Evolutionary conservation across 495 filamentous ascomycete genomes (phyloP).

Genomic region (Penicillium coprophilum): DNA sequence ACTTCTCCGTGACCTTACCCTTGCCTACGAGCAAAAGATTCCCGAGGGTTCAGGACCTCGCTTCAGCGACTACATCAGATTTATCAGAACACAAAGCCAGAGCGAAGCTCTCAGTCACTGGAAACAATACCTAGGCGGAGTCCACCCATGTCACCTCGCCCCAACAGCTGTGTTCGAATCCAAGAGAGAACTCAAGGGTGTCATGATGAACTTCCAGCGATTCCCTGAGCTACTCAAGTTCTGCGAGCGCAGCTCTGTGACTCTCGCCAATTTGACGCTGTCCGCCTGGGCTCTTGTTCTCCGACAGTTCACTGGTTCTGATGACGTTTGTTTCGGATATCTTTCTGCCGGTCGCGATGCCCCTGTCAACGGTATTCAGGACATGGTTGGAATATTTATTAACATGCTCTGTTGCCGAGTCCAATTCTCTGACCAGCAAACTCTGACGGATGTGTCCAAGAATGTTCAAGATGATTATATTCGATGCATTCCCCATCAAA

Average conservation of each 20-base stretch:
- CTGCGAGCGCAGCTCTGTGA: slow-evolving; percentile 49
- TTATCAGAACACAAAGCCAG: slow-evolving; percentile 38
- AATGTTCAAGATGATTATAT: slow-evolving; percentile 52
- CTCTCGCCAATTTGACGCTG: slow-evolving; percentile 52
- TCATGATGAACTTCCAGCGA: slow-evolving; percentile 36
- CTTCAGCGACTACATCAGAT: slow-evolving; percentile 58
- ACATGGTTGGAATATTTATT: slow-evolving; percentile 56
- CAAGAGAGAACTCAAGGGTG: slow-evolving; percentile 30
- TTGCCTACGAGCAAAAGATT: slow-evolving; percentile 46
- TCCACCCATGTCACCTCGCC: slow-evolving; percentile 29
- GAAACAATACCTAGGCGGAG: slow-evolving; percentile 38
- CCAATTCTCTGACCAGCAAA: slow-evolving; percentile 32
- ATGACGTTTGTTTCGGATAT: slow-evolving; percentile 61
- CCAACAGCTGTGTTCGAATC: slow-evolving; percentile 7
- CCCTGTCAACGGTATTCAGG: slow-evolving; percentile 50
- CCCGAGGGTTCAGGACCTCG: slow-evolving; percentile 43
- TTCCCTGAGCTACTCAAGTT: slow-evolving; percentile 45
- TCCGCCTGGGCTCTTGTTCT: slow-evolving; percentile 59
- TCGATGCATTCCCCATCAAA: slow-evolving; percentile 49
- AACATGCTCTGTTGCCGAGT: slow-evolving; percentile 58
- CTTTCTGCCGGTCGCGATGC: slow-evolving; percentile 50
- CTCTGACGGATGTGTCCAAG: slow-evolving; percentile 43
- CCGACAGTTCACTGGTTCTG: slow-evolving; percentile 48
- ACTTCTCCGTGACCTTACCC: slow-evolving; percentile 41
- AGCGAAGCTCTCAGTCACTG: slow-evolving; percentile 47